Base-by-base conservation (phyloP, 2,329 filamentous ascomycete species). In the Aspergillus texensis region DNA sequence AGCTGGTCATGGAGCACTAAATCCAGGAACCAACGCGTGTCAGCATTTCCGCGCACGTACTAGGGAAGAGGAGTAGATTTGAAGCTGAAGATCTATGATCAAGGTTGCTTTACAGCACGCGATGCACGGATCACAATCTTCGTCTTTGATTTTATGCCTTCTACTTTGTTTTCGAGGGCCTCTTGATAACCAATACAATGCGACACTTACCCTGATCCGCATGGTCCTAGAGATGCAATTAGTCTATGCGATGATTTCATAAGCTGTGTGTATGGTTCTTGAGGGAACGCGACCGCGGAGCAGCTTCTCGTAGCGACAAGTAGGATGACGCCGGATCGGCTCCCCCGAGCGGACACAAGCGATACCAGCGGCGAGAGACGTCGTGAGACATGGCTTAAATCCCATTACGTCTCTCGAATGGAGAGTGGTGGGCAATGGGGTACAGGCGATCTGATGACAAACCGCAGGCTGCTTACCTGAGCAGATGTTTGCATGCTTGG, bases 1-100 rank as follows among this genome's bases (percentile, higher is more conserved):
- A 89, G 84, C 71, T 88, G 86, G 73, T 89, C 87, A 77, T 87
- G 84, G 73, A 89, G 83, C 74, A 86, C 87, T 89, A 70, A 41
- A 55, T 55, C 52, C 54, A 55, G 6, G 6, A 32, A 43, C 12
- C 41, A 41, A 55, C 43, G 36, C 36, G 59, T 32, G 62, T 70
- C 60, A 70, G 65, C 67, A 59, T 63, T 36, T 43, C 52, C 32
- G 32, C 21, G 16, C 9, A 52, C 8, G 28, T 32, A 14, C 48
- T 12, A 12, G 14, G 14, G 26, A 50, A 32, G 4, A 30, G 6
- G 1, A 34, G 28, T 11, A 32, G 16, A 34, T n/a, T n/a, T 10
- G 5, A 34, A 21, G 48, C 16, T n/a, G 6, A 1, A 34, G 30
- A n/a, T n/a, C 16, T 19, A n/a, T 24, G 16, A 24, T 32, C 14